Percentiles rank a stretch among this genome's conserved stretches.
These are phyloP conservation scores for Gossypium davidsonii DNA, from an alignment of 441 rosid species.

Conservation along the genomic window DNA sequence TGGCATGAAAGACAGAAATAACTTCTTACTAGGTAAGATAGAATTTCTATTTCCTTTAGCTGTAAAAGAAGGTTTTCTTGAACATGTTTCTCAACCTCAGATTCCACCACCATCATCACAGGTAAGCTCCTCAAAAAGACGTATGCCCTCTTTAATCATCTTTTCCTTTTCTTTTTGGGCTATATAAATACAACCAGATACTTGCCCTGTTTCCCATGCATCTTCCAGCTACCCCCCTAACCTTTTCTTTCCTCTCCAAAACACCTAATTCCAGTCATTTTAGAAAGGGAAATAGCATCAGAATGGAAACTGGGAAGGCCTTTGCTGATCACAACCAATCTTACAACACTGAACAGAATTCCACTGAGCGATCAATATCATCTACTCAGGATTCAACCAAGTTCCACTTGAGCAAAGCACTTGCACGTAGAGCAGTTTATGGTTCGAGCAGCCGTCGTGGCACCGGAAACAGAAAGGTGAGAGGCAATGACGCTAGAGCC, in stretches of 20 bases:
- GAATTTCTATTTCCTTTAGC: neutral
- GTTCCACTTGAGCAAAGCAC: slow-evolving; percentile 41
- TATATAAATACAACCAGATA: slow-evolving; percentile 6
- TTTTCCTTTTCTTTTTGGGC: neutral
- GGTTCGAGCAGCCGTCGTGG: slow-evolving; percentile 33
- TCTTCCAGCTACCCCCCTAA: neutral
- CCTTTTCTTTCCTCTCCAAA: neutral
- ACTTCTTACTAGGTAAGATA: neutral
- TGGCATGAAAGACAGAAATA: slow-evolving; percentile 19
- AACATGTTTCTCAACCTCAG: too few relatives aligned
- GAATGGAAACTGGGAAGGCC: slow-evolving; percentile 37
- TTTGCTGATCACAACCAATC: slow-evolving; percentile 12
- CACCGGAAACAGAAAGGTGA: slow-evolving; percentile 29
- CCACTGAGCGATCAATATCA: slow-evolving; percentile 1
- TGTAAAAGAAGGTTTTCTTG: too few relatives aligned
- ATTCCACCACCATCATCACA: too few relatives aligned
- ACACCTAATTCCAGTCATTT: neutral
- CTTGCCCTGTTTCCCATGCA: slow-evolving; percentile 8
- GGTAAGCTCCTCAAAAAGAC: too few relatives aligned
- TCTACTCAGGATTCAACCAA: slow-evolving; percentile 10
- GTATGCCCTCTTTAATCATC: neutral
- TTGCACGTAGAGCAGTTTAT: slow-evolving; percentile 49
- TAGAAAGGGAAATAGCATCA: neutral
- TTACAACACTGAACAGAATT: slow-evolving; percentile 17
- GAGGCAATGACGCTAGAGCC: slow-evolving; percentile 24